A percentile compares a stretch with the other conserved stretches of the same genome.
Conservation (phyloP, 2,329 filamentous ascomycete species). For the Beauveria rudraprayagi region DNA sequence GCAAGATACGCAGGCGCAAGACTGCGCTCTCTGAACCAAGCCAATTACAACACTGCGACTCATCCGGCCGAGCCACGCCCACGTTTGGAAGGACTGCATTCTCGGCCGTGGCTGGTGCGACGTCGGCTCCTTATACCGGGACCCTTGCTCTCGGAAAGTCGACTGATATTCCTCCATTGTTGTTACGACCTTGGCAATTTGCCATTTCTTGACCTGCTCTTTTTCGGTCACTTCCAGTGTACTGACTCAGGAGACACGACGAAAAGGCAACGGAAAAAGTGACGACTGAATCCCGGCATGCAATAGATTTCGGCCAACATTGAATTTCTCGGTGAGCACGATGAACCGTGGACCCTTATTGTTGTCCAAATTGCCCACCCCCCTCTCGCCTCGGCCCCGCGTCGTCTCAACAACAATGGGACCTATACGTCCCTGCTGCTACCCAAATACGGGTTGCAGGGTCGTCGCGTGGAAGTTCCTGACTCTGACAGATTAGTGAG, state of each 20-base stretch:
- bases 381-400: neutral
- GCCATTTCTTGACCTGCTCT: neutral
- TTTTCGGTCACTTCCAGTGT: neutral
- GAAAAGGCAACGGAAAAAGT: too few species aligned
- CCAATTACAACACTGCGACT: neutral
- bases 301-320: neutral
- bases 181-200: neutral
- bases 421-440: neutral
- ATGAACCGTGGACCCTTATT: neutral
- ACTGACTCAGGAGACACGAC: too few species aligned
- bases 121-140: neutral
- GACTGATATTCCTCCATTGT: neutral
- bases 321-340: slow-evolving; percentile 3
- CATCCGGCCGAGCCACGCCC: neutral
- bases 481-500: neutral
- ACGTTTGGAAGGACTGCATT: neutral
- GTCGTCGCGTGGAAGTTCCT: neutral
- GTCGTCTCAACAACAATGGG: neutral
- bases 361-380: neutral
- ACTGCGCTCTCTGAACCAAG: neutral
- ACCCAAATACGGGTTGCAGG: neutral
- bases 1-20: neutral
- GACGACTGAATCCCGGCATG: too few species aligned
- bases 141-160: neutral
- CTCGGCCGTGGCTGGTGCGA: neutral